Evolutionary conservation across 2,329 filamentous ascomycete genomes (phyloP), one percentile per base, ranked within the genome.

Genomic region (Pestalotiopsis sp.): DNA sequence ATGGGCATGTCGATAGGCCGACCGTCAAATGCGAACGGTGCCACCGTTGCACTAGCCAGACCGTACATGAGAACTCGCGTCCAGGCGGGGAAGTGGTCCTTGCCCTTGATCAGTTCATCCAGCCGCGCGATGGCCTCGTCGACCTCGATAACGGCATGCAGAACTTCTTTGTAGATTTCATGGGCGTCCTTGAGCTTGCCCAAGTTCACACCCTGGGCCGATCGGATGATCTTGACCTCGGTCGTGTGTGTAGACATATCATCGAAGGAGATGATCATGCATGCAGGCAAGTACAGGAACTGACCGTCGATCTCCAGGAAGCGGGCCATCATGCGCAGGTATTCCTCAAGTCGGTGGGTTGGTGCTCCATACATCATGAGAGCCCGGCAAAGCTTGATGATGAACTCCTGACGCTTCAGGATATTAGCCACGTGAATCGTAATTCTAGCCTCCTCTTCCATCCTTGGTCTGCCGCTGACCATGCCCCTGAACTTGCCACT

Each of bases 261-360:
- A 75, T 93, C 94, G 76, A 98, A 97, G 4, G 94, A 95, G 76
- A 97, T 92, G 68, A 98, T 93, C 95, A 98, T 98, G 76, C 93
- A 97, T 0, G 93, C 93, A 0, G 95, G 94, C 38, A 97, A 89
- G 77, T 97, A 98, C 25, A 97, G 83, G 74, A 96, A 97, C 75
- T 97, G 94, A 5, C 92, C 92, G 72, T 97, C 92, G 17, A 97
- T 95, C 79, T 95, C 93, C 49, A 98, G 86, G 1, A 96, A 93
- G n/a, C 93, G 88, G 1, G 95, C 91, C 9, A 93, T 94, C 92
- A 95, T 97, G 71, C 88, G 91, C 89, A 98, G 91, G 79, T 97
- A 97, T 77, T 97, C 92, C 79, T 98, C 95, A 23, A 98, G 84
- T 12, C 95, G 91, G 82, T 98, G 95, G 0, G 94, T 97, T 0